Percentiles rank a stretch among this genome's conserved stretches.
These are phyloP conservation scores for Zizania palustris DNA, from an alignment of 202 grass and related monocot genomes.

Conservation along the genomic window DNA sequence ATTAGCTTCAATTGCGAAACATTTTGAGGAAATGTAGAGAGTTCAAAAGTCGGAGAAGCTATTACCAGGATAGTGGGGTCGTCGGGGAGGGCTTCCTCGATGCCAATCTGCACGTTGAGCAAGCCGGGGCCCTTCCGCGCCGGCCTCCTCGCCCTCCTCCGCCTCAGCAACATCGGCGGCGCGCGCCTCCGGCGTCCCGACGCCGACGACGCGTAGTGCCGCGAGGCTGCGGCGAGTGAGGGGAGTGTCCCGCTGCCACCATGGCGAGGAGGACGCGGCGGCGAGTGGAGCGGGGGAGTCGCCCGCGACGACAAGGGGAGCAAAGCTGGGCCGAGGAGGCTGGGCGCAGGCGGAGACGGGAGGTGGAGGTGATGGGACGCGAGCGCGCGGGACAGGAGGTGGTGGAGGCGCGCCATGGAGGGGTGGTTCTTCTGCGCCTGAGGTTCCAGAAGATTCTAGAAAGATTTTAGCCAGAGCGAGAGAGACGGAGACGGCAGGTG, in stretches of 20 bases:
- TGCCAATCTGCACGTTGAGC: constrained; percentile 76
- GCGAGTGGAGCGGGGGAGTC: constrained; percentile 10
- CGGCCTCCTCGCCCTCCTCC: constrained; percentile 29
- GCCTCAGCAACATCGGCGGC: constrained; percentile 27
- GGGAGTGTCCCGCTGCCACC: not conserved
- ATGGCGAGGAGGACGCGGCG: not conserved
- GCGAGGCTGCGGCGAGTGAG: constrained; percentile 30
- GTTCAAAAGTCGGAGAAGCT: constrained; percentile 2
- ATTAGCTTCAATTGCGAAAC: constrained; percentile 16
- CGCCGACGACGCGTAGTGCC: constrained; percentile 1
- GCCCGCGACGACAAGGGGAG: not conserved
- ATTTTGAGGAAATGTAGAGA: not conserved
- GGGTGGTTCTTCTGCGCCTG: not conserved
- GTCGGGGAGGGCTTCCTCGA: constrained; percentile 75
- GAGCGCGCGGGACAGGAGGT: constrained; percentile 48
- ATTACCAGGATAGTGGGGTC: constrained; percentile 65
- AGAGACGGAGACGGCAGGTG: constrained; percentile 11
- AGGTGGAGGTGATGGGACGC: constrained; percentile 25
- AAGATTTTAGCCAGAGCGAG: not conserved
- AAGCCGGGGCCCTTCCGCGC: constrained; percentile 42
- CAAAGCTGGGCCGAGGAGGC: not conserved
- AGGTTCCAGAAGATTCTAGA: constrained; percentile 44
- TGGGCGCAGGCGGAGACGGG: not conserved
- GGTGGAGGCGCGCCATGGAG: constrained; percentile 58
- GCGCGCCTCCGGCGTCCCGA: constrained; percentile 25